A percentile compares a stretch with the other conserved stretches of the same genome.
Evolutionary conservation across 257 asterid species (phyloP).

Genomic region (Eucommia ulmoides): DNA sequence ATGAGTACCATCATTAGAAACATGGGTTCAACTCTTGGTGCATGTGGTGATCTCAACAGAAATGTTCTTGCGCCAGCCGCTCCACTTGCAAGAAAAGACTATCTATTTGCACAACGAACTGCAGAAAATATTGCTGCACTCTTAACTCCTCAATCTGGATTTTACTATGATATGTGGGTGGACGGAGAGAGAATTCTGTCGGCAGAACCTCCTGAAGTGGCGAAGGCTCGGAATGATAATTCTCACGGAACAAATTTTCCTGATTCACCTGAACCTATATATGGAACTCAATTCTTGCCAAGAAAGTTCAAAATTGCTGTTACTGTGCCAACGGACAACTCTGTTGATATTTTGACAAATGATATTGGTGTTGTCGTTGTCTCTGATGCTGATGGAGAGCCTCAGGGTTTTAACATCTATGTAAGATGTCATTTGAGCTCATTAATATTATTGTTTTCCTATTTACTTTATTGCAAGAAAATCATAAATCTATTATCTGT

Average conservation of each 20-base stretch:
- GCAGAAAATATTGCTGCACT: slow-evolving; percentile 91
- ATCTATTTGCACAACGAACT: slow-evolving; percentile 87
- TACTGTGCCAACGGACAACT: slow-evolving; percentile 86
- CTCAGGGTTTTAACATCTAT: slow-evolving; percentile 84
- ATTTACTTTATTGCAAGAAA: slow-evolving; percentile 2
- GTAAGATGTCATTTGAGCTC: slow-evolving; percentile 31
- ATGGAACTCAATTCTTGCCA: slow-evolving; percentile 96
- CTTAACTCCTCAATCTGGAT: slow-evolving; percentile 93
- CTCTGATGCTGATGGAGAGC: slow-evolving; percentile 75
- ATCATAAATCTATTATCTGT: slow-evolving; percentile 6
- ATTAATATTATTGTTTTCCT: slow-evolving; percentile 1
- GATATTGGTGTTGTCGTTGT: slow-evolving; percentile 84
- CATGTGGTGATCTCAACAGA: slow-evolving; percentile 94
- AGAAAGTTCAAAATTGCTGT: slow-evolving; percentile 96
- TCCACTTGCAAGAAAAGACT: slow-evolving; percentile 53
- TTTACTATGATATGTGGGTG: slow-evolving; percentile 97
- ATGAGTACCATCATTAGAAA: slow-evolving; percentile 72
- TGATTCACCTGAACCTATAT: slow-evolving; percentile 89
- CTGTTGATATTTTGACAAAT: slow-evolving; percentile 87
- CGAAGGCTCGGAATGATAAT: slow-evolving; percentile 77
- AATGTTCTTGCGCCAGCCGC: slow-evolving; percentile 97
- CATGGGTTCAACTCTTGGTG: slow-evolving; percentile 98
- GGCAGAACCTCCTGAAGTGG: slow-evolving; percentile 89
- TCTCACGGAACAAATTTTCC: slow-evolving; percentile 88
- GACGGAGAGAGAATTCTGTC: slow-evolving; percentile 84